Conservation (phyloP, 2,329 filamentous ascomycete genomes). For the Furcasterigmium sp. region DNA sequence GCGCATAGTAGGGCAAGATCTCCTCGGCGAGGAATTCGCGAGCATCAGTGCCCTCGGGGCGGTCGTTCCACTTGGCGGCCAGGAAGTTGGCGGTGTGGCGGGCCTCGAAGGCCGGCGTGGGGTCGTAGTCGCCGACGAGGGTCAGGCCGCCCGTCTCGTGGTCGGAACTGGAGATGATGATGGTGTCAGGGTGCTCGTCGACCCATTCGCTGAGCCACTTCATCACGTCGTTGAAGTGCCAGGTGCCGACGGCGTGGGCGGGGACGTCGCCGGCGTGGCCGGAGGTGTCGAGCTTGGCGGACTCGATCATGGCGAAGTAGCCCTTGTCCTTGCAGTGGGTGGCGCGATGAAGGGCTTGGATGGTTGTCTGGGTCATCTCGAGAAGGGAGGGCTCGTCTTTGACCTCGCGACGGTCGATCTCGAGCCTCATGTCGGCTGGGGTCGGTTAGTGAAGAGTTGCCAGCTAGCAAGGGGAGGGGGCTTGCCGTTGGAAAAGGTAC, state of each 20-base stretch:
- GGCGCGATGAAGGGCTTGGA: constrained; percentile 24
- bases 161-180: constrained; percentile 29
- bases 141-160: constrained; percentile 32
- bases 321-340: constrained; percentile 21
- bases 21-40: constrained; percentile 16
- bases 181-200: constrained; percentile 26
- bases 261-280: constrained; percentile 45
- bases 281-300: constrained; percentile 25
- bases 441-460: too few relatives aligned
- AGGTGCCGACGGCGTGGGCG: constrained; percentile 39
- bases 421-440: constrained; percentile 20
- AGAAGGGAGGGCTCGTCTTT: constrained; percentile 5
- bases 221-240: constrained; percentile 29
- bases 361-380: constrained; percentile 22
- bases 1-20: constrained; percentile 21
- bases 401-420: constrained; percentile 20
- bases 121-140: constrained; percentile 23
- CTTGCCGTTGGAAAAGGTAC: constrained; percentile 25
- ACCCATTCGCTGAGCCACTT: constrained; percentile 27
- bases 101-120: constrained; percentile 17
- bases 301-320: constrained; percentile 25
- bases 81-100: constrained; percentile 20
- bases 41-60: constrained; percentile 21
- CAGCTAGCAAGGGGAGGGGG: too few relatives aligned
- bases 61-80: constrained; percentile 13